These are phyloP conservation scores for Epichloe sp. DNA, from an alignment of 2,329 filamentous ascomycete genomes.

Conservation along the genomic window DNA sequence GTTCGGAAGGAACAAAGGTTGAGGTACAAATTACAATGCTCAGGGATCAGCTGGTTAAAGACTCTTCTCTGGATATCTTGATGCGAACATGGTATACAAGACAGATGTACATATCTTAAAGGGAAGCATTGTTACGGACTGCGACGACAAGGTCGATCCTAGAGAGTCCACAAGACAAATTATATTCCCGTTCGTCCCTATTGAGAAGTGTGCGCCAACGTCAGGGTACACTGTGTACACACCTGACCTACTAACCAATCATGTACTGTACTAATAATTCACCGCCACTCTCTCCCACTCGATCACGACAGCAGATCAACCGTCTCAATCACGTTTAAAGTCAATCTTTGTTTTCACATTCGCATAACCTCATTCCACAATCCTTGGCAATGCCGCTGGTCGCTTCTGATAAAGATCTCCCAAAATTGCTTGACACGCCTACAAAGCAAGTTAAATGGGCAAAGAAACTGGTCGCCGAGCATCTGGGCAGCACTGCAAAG, in stretches of 20 bases:
- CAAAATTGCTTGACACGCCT: constrained; percentile 12
- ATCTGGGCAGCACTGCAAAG: constrained; percentile 14
- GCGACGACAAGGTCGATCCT: background rate
- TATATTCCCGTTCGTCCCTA: no score
- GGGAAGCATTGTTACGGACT: background rate
- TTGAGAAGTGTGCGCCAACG: no score
- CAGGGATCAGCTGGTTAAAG: no score
- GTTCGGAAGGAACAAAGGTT: background rate
- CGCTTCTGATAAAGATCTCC: constrained; percentile 9
- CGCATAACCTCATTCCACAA: background rate
- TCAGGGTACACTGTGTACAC: no score
- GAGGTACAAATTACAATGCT: no score
- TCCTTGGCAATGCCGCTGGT: constrained; percentile 6
- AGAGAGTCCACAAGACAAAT: no score
- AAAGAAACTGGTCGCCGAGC: constrained; percentile 13
- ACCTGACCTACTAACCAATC: no score
- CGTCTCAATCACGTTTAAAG: background rate
- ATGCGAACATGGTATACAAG: background rate
- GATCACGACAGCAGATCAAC: background rate
- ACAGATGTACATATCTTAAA: background rate
- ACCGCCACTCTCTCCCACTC: background rate
- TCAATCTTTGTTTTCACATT: background rate
- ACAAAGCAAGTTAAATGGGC: constrained; percentile 15
- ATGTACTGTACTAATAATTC: no score
- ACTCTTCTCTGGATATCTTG: background rate